Base-by-base conservation (phyloP, 2,329 filamentous ascomycete genomes). In the Colletotrichum agaves region DNA sequence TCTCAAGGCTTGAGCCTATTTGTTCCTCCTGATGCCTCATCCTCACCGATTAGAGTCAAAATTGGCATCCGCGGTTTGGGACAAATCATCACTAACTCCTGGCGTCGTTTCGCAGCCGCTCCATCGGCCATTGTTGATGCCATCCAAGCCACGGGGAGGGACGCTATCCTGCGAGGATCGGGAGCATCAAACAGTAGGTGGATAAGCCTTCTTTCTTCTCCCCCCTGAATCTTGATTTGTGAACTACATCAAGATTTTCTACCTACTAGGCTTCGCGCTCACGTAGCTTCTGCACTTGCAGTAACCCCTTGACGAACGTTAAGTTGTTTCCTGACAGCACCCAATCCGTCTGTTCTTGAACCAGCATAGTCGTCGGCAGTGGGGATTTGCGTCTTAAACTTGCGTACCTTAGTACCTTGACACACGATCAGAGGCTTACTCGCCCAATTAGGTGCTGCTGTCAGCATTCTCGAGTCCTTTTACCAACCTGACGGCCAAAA, bases 391-490 rank as follows among this genome's bases (percentile, higher is more conserved):
- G 27, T 27, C 52, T 27, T 57, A 53, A 31, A 59, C 60, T 59
- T 39, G 60, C 53, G 47, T 31, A 39, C 13, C 37, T 27, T 46
- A 5, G 12, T 10, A 58, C 4, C 46, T 41, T 8, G 46, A 21
- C 11, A 53, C 50, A 53, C 33, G 19, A 52, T 35, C 35, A 46
- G 39, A 39, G 33, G 60, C 64, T 64, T 50, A 64, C 60, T 67
- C 61, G 52, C 37, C 35, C 13, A 31, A 46, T 21, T 72, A 88
- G 91, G 88, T 76, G 93, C 94, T 33, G 93, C 95, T 49, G 96
- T 99, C 47, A 97, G 94, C 80, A 98, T 99, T 75, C 88, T 99
- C 69, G 96, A 99, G 83, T 97, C 93, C 63, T 89, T 86, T 72
- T 75, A 82, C 73, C 90, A 93, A 23, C 50, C 43, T 49, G 44